phyloP scores from a whole-genome alignment of 345 rosid genomes.

The Punica granatum region DNA sequence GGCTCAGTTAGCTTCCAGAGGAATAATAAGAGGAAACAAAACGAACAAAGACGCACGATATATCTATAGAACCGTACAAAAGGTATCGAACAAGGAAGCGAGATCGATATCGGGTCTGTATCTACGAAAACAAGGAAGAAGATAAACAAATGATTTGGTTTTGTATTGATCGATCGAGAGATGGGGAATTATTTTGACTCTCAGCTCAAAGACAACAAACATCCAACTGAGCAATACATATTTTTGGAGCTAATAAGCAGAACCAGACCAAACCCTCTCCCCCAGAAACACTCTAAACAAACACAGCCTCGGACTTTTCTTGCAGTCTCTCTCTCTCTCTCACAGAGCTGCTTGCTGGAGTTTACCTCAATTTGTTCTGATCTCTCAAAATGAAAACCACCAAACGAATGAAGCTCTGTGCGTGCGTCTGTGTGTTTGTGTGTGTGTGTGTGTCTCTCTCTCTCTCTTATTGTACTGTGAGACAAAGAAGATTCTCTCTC shows the following conservation, averaged over 20 bases:
- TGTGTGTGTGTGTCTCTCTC: neutral
- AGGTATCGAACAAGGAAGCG: neutral
- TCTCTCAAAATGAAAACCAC: neutral
- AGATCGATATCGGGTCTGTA: neutral
- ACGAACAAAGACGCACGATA: neutral
- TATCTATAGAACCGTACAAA: neutral
- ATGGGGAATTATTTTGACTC: neutral
- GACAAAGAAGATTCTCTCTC: neutral
- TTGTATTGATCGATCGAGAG: neutral
- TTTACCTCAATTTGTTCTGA: neutral
- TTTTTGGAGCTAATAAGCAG: neutral
- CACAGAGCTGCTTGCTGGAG: neutral
- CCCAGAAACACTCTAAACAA: neutral
- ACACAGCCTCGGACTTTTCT: neutral
- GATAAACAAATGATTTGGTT: neutral
- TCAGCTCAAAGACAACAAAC: neutral
- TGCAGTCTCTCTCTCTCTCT: neutral
- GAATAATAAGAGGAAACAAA: constrained; percentile 4
- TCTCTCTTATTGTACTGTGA: neutral
- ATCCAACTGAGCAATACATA: neutral
- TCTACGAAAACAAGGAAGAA: neutral
- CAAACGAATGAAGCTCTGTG: neutral
- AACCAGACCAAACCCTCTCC: neutral
- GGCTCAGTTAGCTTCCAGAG: constrained; percentile 1
- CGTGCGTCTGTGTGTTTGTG: too few species aligned